Evolutionary conservation across 768 basidiomycete genomes (phyloP), one percentile per base, ranked within the genome.

Genomic region (Lactifluus volemus): DNA sequence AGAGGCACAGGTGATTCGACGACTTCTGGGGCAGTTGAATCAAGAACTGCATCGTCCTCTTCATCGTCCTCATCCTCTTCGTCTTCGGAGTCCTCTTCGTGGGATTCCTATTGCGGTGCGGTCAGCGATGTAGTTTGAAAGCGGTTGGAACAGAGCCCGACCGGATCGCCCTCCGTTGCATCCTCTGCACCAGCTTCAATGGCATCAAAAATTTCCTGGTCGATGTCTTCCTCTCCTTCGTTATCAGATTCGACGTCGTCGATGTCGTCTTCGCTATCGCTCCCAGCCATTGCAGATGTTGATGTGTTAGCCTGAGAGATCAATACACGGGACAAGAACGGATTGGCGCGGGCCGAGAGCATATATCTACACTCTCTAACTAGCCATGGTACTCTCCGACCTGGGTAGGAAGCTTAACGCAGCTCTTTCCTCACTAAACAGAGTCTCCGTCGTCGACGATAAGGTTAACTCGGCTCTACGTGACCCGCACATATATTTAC

Each of bases 321-420:
- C 39, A 21, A 44, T 14, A 8, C 8, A 8, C 11, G 32, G n/a
- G 55, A 57, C 15, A 50, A 25, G 48, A 30, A 53, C 53, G 55
- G 51, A 54, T 47, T 36, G 38, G 50, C 47, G n/a, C 63, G 55
- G 59, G 32, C 41, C 61, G 51, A 32, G 25, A 29, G 30, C 11
- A 30, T 7, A 12, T 10, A 53, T 29, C 41, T 14, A 68, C 68
- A 70, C 67, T 71, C 7, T 34, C 5, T 32, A 42, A 32, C 17
- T 49, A 5, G 76, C 65, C 68, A 97, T 98, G 97, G 97, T 99
- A 71, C 81, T 99, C 69, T 89, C 91, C 66, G 97, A 98, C 79
- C 79, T 99, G 59, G 97, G 96, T 63, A 83, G 89, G 64, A 89
- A 86, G 69, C 88, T 99, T 73, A 97, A 97, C 74, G 85, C 89